Evolutionary conservation across 306 rosid species (phyloP), one percentile per base, ranked within the genome.

Genomic region (Cicer chorassanicum): DNA sequence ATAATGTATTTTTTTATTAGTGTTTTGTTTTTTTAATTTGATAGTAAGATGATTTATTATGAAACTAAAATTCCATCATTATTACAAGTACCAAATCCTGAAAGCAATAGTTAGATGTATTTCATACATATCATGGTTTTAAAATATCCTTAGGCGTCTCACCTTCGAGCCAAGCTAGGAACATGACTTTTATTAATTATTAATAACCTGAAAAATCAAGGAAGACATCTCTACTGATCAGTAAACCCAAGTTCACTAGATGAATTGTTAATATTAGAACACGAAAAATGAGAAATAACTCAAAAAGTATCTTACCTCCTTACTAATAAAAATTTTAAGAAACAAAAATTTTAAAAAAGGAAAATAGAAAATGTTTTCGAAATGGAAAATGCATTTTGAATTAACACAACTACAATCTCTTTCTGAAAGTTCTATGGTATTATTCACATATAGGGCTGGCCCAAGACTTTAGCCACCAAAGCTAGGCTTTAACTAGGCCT

Each of bases 41-140:
- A 3, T 24, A 24, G 4, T 24, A 4, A 19, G 36, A 29, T 29
- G 36, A 29, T 29, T 3, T 29, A 29, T 29, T 29, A 88, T 92
- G 69, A 41, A 64, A 64, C 49, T 64, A 64, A 40, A 63, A 50
- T 40, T 40, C 68, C 68, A 40, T 39, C 29, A 63, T 48, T 39
- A 13, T 39, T 21, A 63, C 39, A 69, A 63, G 42, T 54, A 42
- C n/a, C 46, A 64, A 68, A 70, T 63, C 65, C 11, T 24, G 7
- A 59, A 55, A 68, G 70, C 42, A 45, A 36, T 54, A 64, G 71
- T 43, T 9, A 14, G 73, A 65, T 76, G 76, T 83, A 83, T 83
- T 83, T 62, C 75, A 71, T 59, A 79, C 44, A 74, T 74, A 38
- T 29, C 39, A 69, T 70, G 42, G 14, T 57, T 60, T 13, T 0